A percentile compares a stretch with the other conserved stretches of the same genome.
phyloP scores from a whole-genome alignment of 768 basidiomycete genomes.

The Podaxis sp. region DNA sequence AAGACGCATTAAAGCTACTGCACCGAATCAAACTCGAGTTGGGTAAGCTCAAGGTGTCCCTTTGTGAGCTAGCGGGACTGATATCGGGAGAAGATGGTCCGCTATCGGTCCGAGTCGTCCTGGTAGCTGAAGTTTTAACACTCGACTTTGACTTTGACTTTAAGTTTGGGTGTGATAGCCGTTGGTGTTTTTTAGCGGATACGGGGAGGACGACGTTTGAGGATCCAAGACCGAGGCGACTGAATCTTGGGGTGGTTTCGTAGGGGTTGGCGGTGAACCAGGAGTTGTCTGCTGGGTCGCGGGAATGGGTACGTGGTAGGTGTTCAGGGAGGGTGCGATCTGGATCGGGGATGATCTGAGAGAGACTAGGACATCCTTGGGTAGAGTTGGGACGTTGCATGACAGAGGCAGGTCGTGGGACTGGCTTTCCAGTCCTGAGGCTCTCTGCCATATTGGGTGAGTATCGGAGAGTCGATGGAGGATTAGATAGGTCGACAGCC shows the following conservation, averaged over 20 bases:
- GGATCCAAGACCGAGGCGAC: constrained; percentile 29
- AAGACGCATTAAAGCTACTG: background rate
- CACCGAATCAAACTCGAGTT: background rate
- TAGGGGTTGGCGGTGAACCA: constrained; percentile 35
- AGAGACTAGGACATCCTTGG: constrained; percentile 6
- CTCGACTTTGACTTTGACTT: background rate
- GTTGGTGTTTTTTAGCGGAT: constrained; percentile 27
- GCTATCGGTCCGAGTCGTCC: background rate
- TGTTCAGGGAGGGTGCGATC: constrained; percentile 11
- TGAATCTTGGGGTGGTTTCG: constrained; percentile 34
- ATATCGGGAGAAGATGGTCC: background rate
- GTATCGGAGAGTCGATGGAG: background rate
- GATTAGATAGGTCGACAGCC: background rate
- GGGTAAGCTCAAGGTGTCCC: background rate
- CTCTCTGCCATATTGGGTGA: background rate
- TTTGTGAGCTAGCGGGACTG: background rate
- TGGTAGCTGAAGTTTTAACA: background rate
- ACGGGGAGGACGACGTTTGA: constrained; percentile 37
- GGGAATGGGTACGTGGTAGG: constrained; percentile 4
- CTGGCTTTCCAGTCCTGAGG: background rate
- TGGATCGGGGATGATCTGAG: constrained; percentile 1
- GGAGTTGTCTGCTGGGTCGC: constrained; percentile 20
- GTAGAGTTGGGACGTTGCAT: constrained; percentile 5
- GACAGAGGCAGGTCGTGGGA: background rate
- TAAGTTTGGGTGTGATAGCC: background rate